These are phyloP conservation scores for Mycena filopes DNA, from an alignment of 768 basidiomycete species.

Conservation along the genomic window DNA sequence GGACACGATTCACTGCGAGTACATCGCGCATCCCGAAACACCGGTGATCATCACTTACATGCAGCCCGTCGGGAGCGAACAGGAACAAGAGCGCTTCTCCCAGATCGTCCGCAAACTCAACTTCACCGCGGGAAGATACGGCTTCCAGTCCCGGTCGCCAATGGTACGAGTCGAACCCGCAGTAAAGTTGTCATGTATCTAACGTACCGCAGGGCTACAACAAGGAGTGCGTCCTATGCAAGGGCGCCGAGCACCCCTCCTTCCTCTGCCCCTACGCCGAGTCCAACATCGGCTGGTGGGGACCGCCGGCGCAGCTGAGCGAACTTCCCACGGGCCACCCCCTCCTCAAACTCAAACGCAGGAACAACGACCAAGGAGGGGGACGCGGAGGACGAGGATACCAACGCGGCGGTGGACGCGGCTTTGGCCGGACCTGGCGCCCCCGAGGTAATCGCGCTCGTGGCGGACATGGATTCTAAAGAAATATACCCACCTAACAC, in stretches of 20 bases:
- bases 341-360: not conserved
- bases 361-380: no score
- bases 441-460: no score
- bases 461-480: no score
- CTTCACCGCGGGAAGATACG: constrained; percentile 1
- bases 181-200: no score
- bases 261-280: constrained; percentile 8
- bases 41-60: constrained; percentile 5
- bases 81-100: not conserved
- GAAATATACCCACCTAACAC: no score
- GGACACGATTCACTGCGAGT: constrained; percentile 13
- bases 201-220: not conserved
- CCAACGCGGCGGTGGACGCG: no score
- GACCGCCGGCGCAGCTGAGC: constrained; percentile 6
- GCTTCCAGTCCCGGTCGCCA: not conserved
- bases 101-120: not conserved
- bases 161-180: no score
- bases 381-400: no score
- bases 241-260: constrained; percentile 10
- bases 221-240: constrained; percentile 3
- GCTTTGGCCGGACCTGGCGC: no score
- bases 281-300: constrained; percentile 13
- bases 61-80: not conserved
- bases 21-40: not conserved
- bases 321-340: constrained; percentile 12